Evolutionary conservation across 371 early-diverging fungal species (phyloP).

Genomic region (Mortierella sp.): DNA sequence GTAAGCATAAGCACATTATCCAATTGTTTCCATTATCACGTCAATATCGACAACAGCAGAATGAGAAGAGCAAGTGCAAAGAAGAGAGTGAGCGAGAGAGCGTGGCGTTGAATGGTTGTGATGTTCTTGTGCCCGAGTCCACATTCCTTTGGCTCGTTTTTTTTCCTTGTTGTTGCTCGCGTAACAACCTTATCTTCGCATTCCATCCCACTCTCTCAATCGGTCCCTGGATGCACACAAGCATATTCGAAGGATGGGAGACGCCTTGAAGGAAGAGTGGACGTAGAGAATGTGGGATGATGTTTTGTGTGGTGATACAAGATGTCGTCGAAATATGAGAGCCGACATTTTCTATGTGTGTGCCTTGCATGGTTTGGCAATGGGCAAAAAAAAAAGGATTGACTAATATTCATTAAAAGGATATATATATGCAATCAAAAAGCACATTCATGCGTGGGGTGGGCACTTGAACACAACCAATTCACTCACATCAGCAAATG

Average conservation of each 20-base stretch:
- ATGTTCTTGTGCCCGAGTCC: background rate
- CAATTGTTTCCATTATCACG: background rate
- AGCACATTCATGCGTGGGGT: background rate
- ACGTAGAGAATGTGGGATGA: constrained; percentile 32
- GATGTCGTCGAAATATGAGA: background rate
- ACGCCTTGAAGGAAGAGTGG: background rate
- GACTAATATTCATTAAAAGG: background rate
- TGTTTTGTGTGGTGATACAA: constrained; percentile 19
- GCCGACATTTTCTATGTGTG: background rate
- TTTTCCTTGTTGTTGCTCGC: background rate
- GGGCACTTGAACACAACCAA: background rate
- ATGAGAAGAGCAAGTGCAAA: background rate
- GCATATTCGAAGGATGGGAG: background rate
- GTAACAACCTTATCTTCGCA: constrained; percentile 7
- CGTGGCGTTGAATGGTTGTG: too few species aligned
- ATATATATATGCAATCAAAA: background rate
- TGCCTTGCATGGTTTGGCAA: background rate
- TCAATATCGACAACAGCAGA: background rate
- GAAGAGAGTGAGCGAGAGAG: background rate
- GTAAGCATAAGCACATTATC: constrained; percentile 48
- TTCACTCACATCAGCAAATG: background rate
- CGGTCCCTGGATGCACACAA: background rate
- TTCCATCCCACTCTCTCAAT: background rate
- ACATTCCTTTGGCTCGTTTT: background rate
- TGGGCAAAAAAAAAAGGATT: background rate